Conservation (phyloP, 495 filamentous ascomycete species). For the Parachaetomium inaequale region DNA sequence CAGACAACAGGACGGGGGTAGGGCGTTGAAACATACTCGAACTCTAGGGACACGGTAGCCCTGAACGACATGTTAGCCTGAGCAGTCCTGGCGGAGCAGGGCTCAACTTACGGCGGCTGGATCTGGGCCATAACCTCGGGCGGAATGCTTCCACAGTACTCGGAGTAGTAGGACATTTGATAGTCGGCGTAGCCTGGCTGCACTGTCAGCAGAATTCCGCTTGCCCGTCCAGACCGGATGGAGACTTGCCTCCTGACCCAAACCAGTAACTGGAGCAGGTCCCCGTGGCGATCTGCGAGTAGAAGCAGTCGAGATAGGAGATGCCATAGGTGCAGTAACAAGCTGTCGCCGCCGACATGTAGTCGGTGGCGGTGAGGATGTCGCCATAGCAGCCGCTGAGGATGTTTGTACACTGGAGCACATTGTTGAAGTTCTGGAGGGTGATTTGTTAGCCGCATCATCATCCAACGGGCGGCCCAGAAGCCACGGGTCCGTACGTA, state of each 20-base stretch:
- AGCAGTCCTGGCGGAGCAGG: background rate
- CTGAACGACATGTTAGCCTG: slow-evolving; percentile 5
- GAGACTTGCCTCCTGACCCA: background rate
- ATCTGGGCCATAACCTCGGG: slow-evolving; percentile 20
- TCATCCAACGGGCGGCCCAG: background rate
- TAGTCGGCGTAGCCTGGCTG: slow-evolving; percentile 15
- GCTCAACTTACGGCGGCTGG: slow-evolving; percentile 11
- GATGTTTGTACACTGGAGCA: slow-evolving; percentile 12
- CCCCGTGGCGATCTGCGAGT: slow-evolving; percentile 11
- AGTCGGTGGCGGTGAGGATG: background rate
- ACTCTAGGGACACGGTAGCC: slow-evolving; percentile 21
- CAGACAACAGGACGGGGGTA: background rate
- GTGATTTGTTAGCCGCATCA: background rate
- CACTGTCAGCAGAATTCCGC: background rate
- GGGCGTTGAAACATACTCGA: slow-evolving; percentile 20
- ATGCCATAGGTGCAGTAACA: slow-evolving; percentile 27
- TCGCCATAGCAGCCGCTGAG: slow-evolving; percentile 17
- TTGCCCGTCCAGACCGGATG: background rate
- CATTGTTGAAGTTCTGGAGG: slow-evolving; percentile 1
- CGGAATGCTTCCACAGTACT: slow-evolving; percentile 19
- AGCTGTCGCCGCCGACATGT: background rate
- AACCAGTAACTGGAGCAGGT: slow-evolving; percentile 17
- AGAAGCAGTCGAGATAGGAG: slow-evolving; percentile 24
- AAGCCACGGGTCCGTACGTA: background rate
- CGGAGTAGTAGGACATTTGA: slow-evolving; percentile 6